phyloP scores from a whole-genome alignment of 225 moss, liverwort and hornwort species.

The Neckera pumila region DNA sequence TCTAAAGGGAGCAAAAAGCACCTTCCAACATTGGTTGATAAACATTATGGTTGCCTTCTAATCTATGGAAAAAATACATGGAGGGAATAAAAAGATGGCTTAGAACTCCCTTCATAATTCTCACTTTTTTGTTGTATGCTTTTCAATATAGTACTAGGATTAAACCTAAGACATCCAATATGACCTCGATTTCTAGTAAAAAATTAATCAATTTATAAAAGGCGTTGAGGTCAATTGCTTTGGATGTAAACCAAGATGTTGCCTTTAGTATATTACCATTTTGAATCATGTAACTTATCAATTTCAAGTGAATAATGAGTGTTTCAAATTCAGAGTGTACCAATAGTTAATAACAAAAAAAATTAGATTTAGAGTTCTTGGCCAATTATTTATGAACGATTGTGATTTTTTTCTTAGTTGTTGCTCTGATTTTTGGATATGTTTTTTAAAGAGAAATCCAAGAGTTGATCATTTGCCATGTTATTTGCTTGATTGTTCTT shows the following conservation, averaged over 20 bases:
- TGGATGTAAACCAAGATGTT: background rate
- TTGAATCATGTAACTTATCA: background rate
- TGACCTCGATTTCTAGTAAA: background rate
- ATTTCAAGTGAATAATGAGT: background rate
- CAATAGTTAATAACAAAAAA: background rate
- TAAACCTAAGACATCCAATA: background rate
- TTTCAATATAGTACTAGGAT: background rate
- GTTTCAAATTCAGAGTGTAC: background rate
- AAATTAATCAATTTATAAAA: background rate
- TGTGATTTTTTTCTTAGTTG: background rate
- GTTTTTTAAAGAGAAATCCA: background rate
- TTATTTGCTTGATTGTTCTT: rapidly evolving
- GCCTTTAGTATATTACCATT: background rate
- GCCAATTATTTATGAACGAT: rapidly evolving
- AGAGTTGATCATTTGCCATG: background rate
- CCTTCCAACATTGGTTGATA: too few species aligned
- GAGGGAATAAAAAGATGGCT: background rate
- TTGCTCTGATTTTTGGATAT: background rate
- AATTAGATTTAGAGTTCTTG: background rate
- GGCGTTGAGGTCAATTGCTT: background rate
- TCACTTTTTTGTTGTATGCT: background rate
- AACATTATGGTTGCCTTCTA: background rate
- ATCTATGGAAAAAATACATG: background rate
- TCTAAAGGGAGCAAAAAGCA: too few species aligned
- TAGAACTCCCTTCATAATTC: background rate